Base-by-base conservation (phyloP, 352 stramenopile species). In the Pseudoperonospora humuli region DNA sequence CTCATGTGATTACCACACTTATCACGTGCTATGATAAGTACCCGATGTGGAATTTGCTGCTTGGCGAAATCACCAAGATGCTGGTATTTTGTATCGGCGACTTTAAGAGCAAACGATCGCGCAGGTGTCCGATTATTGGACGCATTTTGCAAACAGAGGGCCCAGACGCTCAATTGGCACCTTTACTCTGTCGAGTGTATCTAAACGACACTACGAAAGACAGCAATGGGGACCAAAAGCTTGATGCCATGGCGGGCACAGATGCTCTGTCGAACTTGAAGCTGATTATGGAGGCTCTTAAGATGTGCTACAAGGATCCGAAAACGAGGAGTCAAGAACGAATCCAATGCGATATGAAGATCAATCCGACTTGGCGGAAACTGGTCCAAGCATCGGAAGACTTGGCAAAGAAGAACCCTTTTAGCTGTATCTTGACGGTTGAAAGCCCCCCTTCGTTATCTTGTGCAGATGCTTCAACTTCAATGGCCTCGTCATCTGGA, bases 21-120 rank as follows among this genome's bases (percentile, higher is more conserved):
- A 60, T 93, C 33, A 64, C 66, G 23, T 90, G 77, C 53, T 93
- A 88, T 36, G 72, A 87, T 31, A 84, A 86, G 47, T 91, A 86
- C 50, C 75, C 78, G 17, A 84, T 70, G 59, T 81, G 64, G 55
- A 89, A 75, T 45, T 54, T 88, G 37, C 50, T 93, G 23, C 49
- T 90, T 28, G 74, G 76, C 24, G 78, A 89, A 50, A 86, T 93
- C 28, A 89, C 81, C 6, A 87, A 89, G 45, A 88, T 93, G 64
- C 46, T 93, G 14, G 49, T 91, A 19, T 93, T 91, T 54, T 83
- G 64, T 26, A 67, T 93, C 34, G 78, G 76, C 3, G 81, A 93
- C 61, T 88, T 89, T 40, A 93, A 93, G 48, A 81, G 72, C 54
- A 91, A 93, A 46, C 76, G 81, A 10, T 91, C 78, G 28, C 61